Conservation (phyloP, 2,329 filamentous ascomycete species). For the Microdochium trichocladiopsis region DNA sequence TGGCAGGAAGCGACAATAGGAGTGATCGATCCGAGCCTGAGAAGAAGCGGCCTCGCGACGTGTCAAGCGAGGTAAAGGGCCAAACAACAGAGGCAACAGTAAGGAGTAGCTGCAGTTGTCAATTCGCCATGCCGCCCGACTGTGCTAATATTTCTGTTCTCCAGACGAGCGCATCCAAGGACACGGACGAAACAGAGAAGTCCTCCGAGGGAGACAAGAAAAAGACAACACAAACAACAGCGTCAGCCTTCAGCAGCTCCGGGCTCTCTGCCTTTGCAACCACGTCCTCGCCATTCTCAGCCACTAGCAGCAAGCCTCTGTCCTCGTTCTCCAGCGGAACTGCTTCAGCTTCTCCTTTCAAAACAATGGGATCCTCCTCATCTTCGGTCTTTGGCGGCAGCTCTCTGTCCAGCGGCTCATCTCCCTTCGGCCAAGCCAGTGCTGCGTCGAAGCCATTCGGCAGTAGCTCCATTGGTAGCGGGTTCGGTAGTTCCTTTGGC, state of each 20-base stretch:
- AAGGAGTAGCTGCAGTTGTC: conserved; percentile 6
- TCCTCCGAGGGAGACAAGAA: neutral
- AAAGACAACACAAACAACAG: conserved; percentile 32
- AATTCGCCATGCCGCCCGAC: neutral
- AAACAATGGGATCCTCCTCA: conserved; percentile 26
- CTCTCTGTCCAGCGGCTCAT: conserved; percentile 16
- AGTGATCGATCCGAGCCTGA: conserved; percentile 52
- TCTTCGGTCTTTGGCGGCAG: conserved; percentile 43
- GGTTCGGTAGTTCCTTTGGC: conserved; percentile 29
- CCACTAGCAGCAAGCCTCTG: conserved; percentile 14
- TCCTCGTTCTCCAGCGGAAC: conserved; percentile 40
- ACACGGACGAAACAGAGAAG: conserved; percentile 22
- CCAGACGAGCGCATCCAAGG: conserved; percentile 7
- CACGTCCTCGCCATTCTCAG: conserved; percentile 40
- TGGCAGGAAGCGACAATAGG: conserved; percentile 38
- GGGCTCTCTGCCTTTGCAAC: conserved; percentile 53
- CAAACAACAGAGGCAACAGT: conserved; percentile 13
- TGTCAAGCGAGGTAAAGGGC: conserved; percentile 27
- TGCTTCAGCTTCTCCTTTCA: conserved; percentile 29
- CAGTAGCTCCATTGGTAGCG: conserved; percentile 40
- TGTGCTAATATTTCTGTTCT: neutral
- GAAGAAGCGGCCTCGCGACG: conserved; percentile 57
- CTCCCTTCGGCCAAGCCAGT: conserved; percentile 19
- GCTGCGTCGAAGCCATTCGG: conserved; percentile 21
- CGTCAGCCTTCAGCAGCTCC: conserved; percentile 58